Conservation (phyloP, 2,329 filamentous ascomycete species). For the Trichoderma asperellum region DNA sequence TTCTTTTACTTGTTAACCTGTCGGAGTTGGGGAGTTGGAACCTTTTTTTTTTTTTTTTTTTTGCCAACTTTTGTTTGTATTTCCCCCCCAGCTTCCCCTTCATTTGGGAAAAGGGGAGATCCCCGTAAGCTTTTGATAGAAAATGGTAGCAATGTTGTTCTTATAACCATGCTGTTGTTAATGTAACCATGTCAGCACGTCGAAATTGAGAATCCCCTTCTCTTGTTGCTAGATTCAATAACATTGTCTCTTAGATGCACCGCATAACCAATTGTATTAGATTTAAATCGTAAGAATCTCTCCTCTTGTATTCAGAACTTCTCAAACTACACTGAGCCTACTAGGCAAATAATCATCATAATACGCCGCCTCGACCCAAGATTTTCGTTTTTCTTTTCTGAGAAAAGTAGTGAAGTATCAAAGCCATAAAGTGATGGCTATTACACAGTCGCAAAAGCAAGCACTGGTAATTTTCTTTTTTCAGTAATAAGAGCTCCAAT, state of each 20-base stretch:
- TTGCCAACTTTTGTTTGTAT: neutral
- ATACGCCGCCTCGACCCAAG: neutral
- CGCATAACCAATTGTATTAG: neutral
- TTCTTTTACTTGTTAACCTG: constrained; percentile 2
- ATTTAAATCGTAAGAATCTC: neutral
- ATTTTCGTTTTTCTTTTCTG: neutral
- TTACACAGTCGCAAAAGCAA: neutral
- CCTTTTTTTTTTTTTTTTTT: neutral
- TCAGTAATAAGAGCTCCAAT: constrained; percentile 23
- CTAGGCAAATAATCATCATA: neutral
- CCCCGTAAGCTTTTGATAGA: constrained; percentile 9
- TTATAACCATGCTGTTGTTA: neutral
- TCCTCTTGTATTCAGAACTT: neutral
- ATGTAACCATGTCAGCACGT: neutral
- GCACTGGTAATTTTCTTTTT: constrained; percentile 11
- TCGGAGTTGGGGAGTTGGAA: constrained; percentile 19
- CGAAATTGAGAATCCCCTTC: neutral
- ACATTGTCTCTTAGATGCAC: neutral
- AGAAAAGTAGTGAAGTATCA: neutral
- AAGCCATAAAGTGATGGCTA: neutral
- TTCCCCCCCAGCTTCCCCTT: too few species aligned
- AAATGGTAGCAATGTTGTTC: constrained; percentile 12
- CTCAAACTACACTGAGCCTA: neutral
- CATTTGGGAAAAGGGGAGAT: neutral
- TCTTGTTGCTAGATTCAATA: neutral